Evolutionary conservation across 306 rosid species (phyloP).

Genomic region (Comarum palustre): DNA sequence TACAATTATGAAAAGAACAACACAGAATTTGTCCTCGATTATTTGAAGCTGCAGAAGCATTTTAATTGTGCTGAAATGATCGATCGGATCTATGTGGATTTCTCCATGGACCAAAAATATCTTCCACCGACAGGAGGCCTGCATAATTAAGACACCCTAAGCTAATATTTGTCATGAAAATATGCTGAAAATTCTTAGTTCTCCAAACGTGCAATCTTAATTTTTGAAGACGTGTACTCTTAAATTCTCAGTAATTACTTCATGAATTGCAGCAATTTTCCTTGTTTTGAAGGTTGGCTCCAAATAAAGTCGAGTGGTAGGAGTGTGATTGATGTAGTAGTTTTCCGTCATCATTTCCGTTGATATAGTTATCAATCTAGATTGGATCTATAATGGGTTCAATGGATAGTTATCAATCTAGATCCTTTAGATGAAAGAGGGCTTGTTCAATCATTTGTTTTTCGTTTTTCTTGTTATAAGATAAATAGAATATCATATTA

Average conservation of each 20-base stretch:
- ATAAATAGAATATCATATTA: too few species aligned
- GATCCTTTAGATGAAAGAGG: neutral
- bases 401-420: too few species aligned
- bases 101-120: neutral
- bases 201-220: neutral
- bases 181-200: neutral
- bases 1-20: neutral
- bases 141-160: neutral
- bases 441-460: too few species aligned
- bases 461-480: too few species aligned
- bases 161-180: neutral
- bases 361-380: neutral
- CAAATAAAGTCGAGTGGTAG: neutral
- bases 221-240: neutral
- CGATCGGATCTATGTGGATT: neutral
- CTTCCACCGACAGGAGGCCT: neutral
- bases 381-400: too few species aligned
- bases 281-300: neutral
- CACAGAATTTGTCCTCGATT: neutral
- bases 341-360: neutral
- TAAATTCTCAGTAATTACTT: neutral
- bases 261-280: neutral
- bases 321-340: neutral
- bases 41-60: neutral
- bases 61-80: neutral